A percentile compares a stretch with the other conserved stretches of the same genome.
These are phyloP conservation scores for Talaromyces thailandensis DNA, from an alignment of 495 filamentous ascomycete genomes.

Conservation along the genomic window DNA sequence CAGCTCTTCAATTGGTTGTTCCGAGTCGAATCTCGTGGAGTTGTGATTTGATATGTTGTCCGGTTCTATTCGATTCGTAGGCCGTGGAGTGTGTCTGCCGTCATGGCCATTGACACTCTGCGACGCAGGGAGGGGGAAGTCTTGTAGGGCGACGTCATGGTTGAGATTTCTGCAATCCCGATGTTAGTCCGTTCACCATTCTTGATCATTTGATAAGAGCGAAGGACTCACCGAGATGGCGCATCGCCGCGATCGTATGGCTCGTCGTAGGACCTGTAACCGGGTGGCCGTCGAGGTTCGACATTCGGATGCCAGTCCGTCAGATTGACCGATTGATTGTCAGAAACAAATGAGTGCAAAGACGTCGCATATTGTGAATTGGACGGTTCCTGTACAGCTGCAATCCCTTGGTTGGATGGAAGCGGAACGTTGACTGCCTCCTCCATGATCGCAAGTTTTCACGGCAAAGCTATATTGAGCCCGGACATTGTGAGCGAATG, in stretches of 20 bases:
- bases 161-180: background rate
- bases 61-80: background rate
- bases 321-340: background rate
- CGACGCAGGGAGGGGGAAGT: background rate
- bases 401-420: background rate
- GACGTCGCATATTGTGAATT: background rate
- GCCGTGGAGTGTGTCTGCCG: background rate
- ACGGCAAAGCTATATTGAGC: background rate
- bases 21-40: background rate
- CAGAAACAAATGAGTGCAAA: background rate
- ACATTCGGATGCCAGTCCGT: background rate
- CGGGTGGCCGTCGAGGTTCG: background rate
- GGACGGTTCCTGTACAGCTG: background rate
- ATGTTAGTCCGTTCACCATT: background rate
- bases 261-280: background rate
- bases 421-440: constrained; percentile 4
- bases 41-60: background rate
- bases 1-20: constrained; percentile 5
- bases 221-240: background rate
- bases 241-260: background rate
- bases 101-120: background rate
- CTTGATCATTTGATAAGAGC: background rate
- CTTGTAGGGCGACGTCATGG: background rate
- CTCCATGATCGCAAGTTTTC: background rate
- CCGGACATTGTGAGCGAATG: background rate